Base-by-base conservation (phyloP, 169 alveolate genomes). In the Plasmodium vinckei region DNA sequence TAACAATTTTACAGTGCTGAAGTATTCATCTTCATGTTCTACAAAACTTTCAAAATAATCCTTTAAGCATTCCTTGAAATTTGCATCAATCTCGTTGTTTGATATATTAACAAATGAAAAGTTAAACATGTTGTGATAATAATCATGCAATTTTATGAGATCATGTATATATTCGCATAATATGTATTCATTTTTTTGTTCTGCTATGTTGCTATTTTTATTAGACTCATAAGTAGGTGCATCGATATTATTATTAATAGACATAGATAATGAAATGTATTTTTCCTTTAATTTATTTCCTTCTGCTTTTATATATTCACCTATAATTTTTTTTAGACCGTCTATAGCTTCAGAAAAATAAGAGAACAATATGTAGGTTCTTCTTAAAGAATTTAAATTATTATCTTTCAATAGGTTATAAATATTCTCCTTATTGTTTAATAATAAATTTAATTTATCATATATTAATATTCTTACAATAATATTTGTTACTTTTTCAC, bases 341-440 rank as follows among this genome's bases (percentile, higher is more conserved):
- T 73, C 87, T 42, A 72, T 73, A 33, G 93, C 94, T 73, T 87
- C 72, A 70, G 72, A 51, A 53, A 73, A 72, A 69, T 86, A 67
- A 5, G 94, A 91, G 63, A 91, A 87, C 47, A 87, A 86, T 44
- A 72, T 72, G 67, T 87, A 91, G 23, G 88, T 77, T 64, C 88
- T 61, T 77, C 88, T 77, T 42, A 77, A 64, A 15, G 70, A 77
- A 46, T 69, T 25, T 51, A 77, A 51, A 46, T 57, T 63, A 68
- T 77, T 77, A 64, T 68, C 63, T 77, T 77, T 77, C 44, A 77
- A 68, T 57, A 77, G 42, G 54, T 77, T 60, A 51, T 46, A 77
- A 15, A 77, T 77, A 44, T 77, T 77, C 9, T 77, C 39, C 51
- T 77, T 77, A 77, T 63, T 77, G 12, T 25, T 19, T 6, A 77